These are phyloP conservation scores for Santalum album DNA, from an alignment of 164 flowering plant genomes.

Conservation along the genomic window DNA sequence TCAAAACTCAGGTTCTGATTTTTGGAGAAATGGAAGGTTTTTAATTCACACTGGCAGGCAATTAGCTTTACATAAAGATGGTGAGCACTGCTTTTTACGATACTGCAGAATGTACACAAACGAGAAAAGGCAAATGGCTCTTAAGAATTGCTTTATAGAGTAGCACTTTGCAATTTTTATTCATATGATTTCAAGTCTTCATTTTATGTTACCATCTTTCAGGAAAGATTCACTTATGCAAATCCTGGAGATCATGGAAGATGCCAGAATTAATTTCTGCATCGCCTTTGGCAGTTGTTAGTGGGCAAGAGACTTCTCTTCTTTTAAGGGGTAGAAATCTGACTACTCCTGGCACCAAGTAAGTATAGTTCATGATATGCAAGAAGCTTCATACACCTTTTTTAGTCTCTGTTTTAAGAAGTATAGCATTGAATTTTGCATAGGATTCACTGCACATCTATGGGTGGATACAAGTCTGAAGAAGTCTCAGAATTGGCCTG, in stretches of 20 bases:
- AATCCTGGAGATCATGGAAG: slow-evolving; percentile 62
- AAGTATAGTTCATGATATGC: slow-evolving; percentile 10
- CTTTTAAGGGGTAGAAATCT: slow-evolving; percentile 65
- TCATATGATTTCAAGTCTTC: background rate
- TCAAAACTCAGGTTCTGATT: slow-evolving; percentile 39
- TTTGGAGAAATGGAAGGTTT: slow-evolving; percentile 83
- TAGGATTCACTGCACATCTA: background rate
- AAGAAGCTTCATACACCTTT: background rate
- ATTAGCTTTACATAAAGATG: slow-evolving; percentile 68
- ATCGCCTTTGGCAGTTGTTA: slow-evolving; percentile 78
- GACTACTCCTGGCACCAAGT: slow-evolving; percentile 61
- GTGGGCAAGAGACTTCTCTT: slow-evolving; percentile 59
- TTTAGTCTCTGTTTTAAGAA: background rate
- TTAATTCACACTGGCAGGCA: slow-evolving; percentile 49
- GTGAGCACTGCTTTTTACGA: slow-evolving; percentile 45
- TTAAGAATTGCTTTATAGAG: too few relatives aligned
- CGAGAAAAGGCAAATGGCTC: too few relatives aligned
- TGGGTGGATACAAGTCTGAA: background rate
- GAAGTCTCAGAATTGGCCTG: background rate
- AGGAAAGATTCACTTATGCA: slow-evolving; percentile 66
- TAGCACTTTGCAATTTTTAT: background rate
- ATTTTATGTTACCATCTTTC: slow-evolving; percentile 10
- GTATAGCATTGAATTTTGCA: background rate
- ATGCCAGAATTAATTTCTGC: slow-evolving; percentile 64
- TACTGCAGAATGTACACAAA: too few relatives aligned